These are phyloP conservation scores for Stagonosporopsis vannaccii DNA, from an alignment of 2,329 filamentous ascomycete genomes.

Conservation along the genomic window DNA sequence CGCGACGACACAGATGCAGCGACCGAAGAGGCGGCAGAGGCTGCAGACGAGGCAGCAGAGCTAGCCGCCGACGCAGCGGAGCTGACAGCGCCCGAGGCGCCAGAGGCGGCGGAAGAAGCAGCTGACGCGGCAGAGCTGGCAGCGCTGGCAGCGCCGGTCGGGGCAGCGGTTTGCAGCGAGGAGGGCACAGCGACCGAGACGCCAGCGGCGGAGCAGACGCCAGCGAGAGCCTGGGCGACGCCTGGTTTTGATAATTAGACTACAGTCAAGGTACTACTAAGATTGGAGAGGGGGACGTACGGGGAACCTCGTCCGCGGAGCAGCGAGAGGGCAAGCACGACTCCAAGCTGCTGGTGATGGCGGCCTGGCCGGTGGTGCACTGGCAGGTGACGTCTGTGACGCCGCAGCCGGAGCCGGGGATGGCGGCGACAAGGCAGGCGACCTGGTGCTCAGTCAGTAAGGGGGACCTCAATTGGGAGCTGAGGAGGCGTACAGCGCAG, in stretches of 20 bases:
- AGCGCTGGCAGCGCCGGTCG: constrained; percentile 2
- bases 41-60: constrained; percentile 4
- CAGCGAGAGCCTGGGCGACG: constrained; percentile 32
- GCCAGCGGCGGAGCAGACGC: constrained; percentile 41
- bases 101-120: constrained; percentile 9
- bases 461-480: not conserved
- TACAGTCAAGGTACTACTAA: too few species aligned
- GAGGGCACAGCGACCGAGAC: constrained; percentile 33
- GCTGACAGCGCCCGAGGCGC: not conserved
- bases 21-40: not conserved
- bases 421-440: constrained; percentile 57
- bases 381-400: constrained; percentile 60
- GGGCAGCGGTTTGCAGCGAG: constrained; percentile 21
- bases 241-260: constrained; percentile 17
- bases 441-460: constrained; percentile 40
- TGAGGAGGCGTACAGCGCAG: constrained; percentile 42
- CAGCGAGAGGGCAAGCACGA: constrained; percentile 51
- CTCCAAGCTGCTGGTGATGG: constrained; percentile 50
- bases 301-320: constrained; percentile 46
- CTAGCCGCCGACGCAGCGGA: constrained; percentile 5
- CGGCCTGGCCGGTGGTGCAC: constrained; percentile 54
- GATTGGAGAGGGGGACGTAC: constrained; percentile 40
- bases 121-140: constrained; percentile 3
- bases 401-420: constrained; percentile 57
- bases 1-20: constrained; percentile 13